Evolutionary conservation across 2,329 filamentous ascomycete species (phyloP).

Genomic region (Cercospora beticola): DNA sequence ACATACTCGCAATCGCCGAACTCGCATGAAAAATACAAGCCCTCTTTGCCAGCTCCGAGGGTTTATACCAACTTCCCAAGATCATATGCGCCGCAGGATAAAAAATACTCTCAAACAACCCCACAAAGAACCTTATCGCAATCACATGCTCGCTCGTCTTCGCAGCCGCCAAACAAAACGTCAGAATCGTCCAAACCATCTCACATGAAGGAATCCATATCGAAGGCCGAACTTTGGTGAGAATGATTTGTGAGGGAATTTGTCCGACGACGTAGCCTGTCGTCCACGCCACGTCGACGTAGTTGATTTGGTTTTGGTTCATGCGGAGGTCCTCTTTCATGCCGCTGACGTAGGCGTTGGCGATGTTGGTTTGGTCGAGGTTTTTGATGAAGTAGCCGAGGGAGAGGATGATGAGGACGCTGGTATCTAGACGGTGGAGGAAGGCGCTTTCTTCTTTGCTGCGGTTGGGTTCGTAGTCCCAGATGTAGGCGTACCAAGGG

Average conservation of each 20-base stretch:
- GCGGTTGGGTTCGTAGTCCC: constrained; percentile 52
- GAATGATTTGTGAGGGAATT: constrained; percentile 40
- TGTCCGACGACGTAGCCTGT: constrained; percentile 51
- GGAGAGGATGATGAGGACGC: constrained; percentile 50
- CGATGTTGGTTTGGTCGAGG: constrained; percentile 40
- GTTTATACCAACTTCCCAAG: constrained; percentile 54
- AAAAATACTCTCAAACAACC: constrained; percentile 52
- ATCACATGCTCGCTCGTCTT: constrained; percentile 48
- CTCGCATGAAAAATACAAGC: constrained; percentile 55
- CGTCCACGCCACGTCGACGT: constrained; percentile 58
- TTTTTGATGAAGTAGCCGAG: constrained; percentile 56
- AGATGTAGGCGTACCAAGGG: constrained; percentile 44
- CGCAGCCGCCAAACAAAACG: constrained; percentile 45
- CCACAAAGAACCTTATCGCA: constrained; percentile 52
- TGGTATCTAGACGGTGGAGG: constrained; percentile 43
- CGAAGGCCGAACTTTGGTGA: constrained; percentile 51
- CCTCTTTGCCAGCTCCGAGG: constrained; percentile 53
- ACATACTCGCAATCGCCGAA: constrained; percentile 47
- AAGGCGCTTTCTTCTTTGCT: constrained; percentile 26
- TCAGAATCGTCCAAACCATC: constrained; percentile 52
- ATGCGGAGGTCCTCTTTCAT: constrained; percentile 56
- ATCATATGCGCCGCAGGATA: constrained; percentile 56
- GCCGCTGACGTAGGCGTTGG: constrained; percentile 50
- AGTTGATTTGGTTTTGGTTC: constrained; percentile 57
- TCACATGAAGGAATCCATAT: constrained; percentile 53